Evolutionary conservation across 2,329 filamentous ascomycete species (phyloP).

Genomic region (Monosporascus sp.): DNA sequence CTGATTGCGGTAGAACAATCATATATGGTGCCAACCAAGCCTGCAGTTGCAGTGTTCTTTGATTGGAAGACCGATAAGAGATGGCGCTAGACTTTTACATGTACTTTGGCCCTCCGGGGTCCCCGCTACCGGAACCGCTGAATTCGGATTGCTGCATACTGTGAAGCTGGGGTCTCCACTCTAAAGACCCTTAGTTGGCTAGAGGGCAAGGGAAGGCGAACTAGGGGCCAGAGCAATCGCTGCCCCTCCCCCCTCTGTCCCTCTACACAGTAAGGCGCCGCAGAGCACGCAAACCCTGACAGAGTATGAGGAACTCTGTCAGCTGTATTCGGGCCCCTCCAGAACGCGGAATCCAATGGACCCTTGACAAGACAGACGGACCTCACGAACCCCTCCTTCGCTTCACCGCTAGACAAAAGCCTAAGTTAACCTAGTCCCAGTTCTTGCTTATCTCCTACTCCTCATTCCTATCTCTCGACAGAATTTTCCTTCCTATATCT

Average conservation of each 20-base stretch:
- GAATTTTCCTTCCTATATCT: background rate
- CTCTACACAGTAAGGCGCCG: no score
- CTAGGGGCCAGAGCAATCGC: no score
- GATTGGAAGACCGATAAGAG: background rate
- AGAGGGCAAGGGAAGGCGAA: no score
- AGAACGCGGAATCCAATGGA: background rate
- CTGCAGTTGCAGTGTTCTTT: background rate
- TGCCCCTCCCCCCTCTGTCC: no score
- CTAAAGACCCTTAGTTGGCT: no score
- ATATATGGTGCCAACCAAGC: background rate
- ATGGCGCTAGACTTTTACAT: no score
- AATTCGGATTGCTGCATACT: background rate
- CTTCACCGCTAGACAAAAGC: background rate
- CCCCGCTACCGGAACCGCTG: background rate
- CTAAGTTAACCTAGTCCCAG: background rate
- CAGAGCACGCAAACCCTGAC: no score
- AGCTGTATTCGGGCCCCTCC: no score
- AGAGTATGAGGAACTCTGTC: no score
- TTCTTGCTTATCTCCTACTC: background rate
- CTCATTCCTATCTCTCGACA: slow-evolving; percentile 8
- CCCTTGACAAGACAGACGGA: background rate
- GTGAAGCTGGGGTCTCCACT: no score
- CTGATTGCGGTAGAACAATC: no score
- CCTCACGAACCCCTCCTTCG: background rate
- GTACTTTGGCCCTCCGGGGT: no score